Evolutionary conservation across 305 asterid genomes (phyloP).

Genomic region (Striga hermonthica): DNA sequence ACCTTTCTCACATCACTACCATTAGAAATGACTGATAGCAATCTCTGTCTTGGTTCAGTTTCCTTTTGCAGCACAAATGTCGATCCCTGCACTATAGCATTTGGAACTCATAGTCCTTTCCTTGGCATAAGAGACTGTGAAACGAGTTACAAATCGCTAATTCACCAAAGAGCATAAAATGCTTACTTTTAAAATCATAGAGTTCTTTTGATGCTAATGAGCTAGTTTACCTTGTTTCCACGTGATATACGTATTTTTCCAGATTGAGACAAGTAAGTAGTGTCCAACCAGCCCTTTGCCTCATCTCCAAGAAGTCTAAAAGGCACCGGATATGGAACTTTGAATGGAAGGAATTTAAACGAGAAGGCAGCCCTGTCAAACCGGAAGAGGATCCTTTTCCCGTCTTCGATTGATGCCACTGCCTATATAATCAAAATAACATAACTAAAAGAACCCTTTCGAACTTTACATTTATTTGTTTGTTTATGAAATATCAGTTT

Average conservation of each 20-base stretch:
- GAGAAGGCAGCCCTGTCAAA: constrained; percentile 91
- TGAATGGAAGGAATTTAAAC: constrained; percentile 77
- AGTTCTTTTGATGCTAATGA: constrained; percentile 5
- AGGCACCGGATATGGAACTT: constrained; percentile 92
- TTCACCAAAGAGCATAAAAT: background rate
- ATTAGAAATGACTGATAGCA: constrained; percentile 59
- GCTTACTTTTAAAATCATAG: background rate
- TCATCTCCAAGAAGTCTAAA: constrained; percentile 91
- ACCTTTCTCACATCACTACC: constrained; percentile 67
- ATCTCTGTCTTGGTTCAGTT: constrained; percentile 70
- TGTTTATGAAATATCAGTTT: background rate
- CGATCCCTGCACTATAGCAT: constrained; percentile 92
- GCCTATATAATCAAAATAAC: constrained; percentile 49
- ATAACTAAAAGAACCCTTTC: background rate
- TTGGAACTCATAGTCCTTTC: constrained; percentile 42
- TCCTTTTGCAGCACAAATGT: constrained; percentile 93
- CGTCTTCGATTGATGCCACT: constrained; percentile 63
- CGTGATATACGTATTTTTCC: constrained; percentile 85
- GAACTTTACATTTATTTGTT: background rate
- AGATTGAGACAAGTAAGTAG: constrained; percentile 78
- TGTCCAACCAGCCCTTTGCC: constrained; percentile 96
- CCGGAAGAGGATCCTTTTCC: constrained; percentile 67
- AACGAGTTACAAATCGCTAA: constrained; percentile 4
- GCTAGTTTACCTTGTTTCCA: constrained; percentile 76
- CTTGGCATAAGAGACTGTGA: constrained; percentile 28